These are phyloP conservation scores for Phyllosticta paracitricarpa DNA, from an alignment of 2,329 filamentous ascomycete genomes.

Conservation along the genomic window DNA sequence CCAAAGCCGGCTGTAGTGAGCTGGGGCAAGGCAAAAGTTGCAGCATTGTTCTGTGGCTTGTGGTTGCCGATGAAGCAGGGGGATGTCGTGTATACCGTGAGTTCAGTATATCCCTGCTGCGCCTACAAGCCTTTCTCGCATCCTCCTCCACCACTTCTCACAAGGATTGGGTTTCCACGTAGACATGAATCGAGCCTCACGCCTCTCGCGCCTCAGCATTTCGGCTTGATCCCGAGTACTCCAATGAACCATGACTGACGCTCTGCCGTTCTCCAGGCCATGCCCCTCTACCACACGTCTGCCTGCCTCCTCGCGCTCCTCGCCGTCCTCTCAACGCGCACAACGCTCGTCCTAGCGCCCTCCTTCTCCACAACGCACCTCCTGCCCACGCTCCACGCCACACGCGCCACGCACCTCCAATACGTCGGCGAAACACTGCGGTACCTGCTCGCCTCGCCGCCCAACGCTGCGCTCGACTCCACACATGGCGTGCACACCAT, in stretches of 20 bases:
- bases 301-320: conserved; percentile 52
- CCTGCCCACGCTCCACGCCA: conserved; percentile 62
- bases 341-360: conserved; percentile 52
- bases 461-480: conserved; percentile 46
- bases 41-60: conserved; percentile 25
- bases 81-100: conserved; percentile 56
- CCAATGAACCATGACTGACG: background rate
- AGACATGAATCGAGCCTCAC: no score
- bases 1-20: conserved; percentile 55
- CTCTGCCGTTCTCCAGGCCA: conserved; percentile 39
- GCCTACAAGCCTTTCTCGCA: background rate
- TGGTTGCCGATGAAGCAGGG: conserved; percentile 25
- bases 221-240: no score
- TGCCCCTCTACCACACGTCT: conserved; percentile 70
- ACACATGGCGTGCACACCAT: conserved; percentile 50
- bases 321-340: conserved; percentile 29
- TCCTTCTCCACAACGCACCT: conserved; percentile 61
- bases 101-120: background rate
- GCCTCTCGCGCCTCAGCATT: no score
- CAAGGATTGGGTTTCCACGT: background rate
- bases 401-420: conserved; percentile 58
- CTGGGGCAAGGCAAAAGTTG: conserved; percentile 28
- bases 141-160: background rate
- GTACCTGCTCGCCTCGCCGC: conserved; percentile 60
- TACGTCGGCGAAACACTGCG: conserved; percentile 72